Base-by-base conservation (phyloP, 2,329 filamentous ascomycete genomes). In the Biscogniauxia mediterranea region DNA sequence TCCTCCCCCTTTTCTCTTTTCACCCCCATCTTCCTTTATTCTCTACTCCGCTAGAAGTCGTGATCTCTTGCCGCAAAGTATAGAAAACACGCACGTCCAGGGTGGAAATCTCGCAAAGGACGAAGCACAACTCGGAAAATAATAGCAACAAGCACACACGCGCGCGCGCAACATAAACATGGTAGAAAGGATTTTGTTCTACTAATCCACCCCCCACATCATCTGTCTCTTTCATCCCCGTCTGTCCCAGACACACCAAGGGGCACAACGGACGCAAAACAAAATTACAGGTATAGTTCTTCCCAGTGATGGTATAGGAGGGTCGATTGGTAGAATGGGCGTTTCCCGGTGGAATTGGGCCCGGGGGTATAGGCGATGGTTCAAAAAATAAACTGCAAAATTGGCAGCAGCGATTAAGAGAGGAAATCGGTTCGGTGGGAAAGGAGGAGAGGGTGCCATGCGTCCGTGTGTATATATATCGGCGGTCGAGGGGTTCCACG, bases 401-500 rank as follows among this genome's bases (percentile, higher is more conserved):
- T 11, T 46, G 38, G 15, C 38, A n/a, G 17, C 38, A 7, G 17
- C 38, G 38, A n/a, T 46, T 46, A n/a, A 46, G 38, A 2, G 17
- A 46, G 38, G 38, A 9, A 32, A 32, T 32, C 7, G 28, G 28
- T 32, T 32, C n/a, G 7, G 28, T 32, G 11, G 28, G 28, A 9
- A 5, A 32, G 28, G 28, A 32, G 28, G 11, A 13, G 28, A 32
- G 7, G 28, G 28, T 32, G 28, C 7, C 28, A 32, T 32, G 28
- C 28, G 28, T 32, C 28, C 28, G 28, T 32, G 28, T 46, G 13
- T n/a, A 17, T 46, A 46, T 46, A 21, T 52, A 25, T 19, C 50
- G 50, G 42, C 17, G 21, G 53, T 60, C 26, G 49, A 54, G 59
- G 9, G 55, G 46, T 19, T 52, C n/a, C 19, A 56, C 19, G 23